Base-by-base conservation (phyloP, 2,329 filamentous ascomycete species). In the Exophiala viscosa region DNA sequence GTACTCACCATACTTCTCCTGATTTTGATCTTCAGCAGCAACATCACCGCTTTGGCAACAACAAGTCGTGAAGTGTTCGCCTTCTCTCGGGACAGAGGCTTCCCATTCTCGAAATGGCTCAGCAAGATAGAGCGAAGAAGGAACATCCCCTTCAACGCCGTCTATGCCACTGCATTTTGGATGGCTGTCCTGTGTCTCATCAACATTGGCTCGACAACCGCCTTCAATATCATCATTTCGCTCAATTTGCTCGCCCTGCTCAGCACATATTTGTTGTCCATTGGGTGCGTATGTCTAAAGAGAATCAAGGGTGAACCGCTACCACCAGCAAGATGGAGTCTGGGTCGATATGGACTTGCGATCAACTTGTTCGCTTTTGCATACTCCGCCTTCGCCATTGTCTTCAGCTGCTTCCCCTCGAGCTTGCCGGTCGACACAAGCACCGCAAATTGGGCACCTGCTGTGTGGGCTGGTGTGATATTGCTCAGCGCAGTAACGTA, bases 131-230 rank as follows among this genome's bases (percentile, higher is more conserved):
- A 57, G 28, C 31, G 34, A 14, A 54, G 45, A 36, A 50, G 50
- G 6, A 52, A 53, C 42, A 70, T 76, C 49, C 76, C 76, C 5
- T 68, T 78, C 6, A 71, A 76, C 45, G 69, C 75, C 2, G 73
- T 79, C 50, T 62, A 75, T 48, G 66, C 76, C 5, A 74, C 76
- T 2, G 70, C 76, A 3, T 60, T 70, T 9, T 67, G 73, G 35
- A 71, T 73, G 14, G 65, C 69, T 3, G 67, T 78, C 3, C 69
- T 80, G 34, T 71, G 73, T 1, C 65, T 80, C 18, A 77, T 80
- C 67, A 79, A 78, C 59, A 73, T 80, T 48, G 76, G 75, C 40
- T 77, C 74, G n/a, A 64, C 66, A 15, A 65, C 68, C 3, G 74
- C 73, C 7, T 67, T 76, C 44, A 69, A 71, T 53, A 72, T 72